Evolutionary conservation across 176 grass and related monocot genomes (phyloP).

Genomic region (Coix lacrymajobi): DNA sequence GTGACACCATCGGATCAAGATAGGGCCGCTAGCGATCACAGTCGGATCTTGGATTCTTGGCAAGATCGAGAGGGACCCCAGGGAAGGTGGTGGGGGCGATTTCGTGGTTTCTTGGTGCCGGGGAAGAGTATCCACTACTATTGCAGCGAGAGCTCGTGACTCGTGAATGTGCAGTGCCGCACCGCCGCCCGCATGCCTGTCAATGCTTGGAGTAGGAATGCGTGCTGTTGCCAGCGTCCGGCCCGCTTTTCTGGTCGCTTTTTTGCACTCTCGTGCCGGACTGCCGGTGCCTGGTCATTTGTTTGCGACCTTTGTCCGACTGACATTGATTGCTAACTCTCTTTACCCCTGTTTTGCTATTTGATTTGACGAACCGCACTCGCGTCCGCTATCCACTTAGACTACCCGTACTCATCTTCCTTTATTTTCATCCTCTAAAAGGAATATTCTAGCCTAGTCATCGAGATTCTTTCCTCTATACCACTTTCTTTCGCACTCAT

Average conservation of each 20-base stretch:
- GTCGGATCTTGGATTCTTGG: conserved; percentile 4
- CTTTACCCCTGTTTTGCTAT: background rate
- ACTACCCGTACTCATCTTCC: no score
- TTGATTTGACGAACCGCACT: no score
- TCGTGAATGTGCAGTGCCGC: background rate
- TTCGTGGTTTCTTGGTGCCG: conserved; percentile 21
- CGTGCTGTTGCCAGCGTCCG: background rate
- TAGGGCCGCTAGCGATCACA: background rate
- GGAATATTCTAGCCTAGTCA: no score
- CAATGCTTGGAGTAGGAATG: conserved; percentile 11
- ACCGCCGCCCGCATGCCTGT: background rate
- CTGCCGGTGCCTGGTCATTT: background rate
- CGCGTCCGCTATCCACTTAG: no score
- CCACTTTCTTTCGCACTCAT: no score
- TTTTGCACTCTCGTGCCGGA: background rate
- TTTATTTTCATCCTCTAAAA: no score
- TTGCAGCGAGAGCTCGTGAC: background rate
- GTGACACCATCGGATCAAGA: conserved; percentile 28
- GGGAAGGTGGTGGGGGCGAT: conserved; percentile 2
- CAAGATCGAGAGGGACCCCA: background rate
- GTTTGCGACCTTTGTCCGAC: background rate
- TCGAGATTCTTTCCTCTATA: no score
- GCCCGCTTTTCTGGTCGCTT: conserved; percentile 1
- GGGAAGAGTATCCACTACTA: conserved; percentile 21
- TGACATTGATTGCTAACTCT: background rate